Evolutionary conservation across 2,329 filamentous ascomycete species (phyloP).

Genomic region (Cryoendolithus antarcticus): DNA sequence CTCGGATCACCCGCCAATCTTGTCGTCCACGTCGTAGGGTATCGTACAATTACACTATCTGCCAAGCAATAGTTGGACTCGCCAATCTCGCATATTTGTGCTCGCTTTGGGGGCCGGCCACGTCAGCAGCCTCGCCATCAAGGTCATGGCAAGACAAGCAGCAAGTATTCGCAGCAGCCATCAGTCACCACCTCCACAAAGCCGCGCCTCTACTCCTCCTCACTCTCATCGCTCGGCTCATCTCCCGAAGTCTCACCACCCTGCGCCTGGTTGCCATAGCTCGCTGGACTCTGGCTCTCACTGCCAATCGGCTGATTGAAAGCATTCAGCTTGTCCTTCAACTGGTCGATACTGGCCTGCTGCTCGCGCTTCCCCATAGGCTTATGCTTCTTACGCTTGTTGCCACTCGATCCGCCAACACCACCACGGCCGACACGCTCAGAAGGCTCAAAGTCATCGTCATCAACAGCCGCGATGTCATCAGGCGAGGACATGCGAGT

Average conservation of each 20-base stretch:
- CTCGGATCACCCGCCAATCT: no score
- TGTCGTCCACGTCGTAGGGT: no score
- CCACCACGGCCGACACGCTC: slow-evolving; percentile 12
- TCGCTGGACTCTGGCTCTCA: slow-evolving; percentile 11
- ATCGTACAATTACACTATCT: no score
- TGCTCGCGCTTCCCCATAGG: slow-evolving; percentile 64
- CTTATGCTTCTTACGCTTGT: slow-evolving; percentile 60
- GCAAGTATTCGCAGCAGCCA: no score
- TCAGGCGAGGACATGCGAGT: slow-evolving; percentile 17
- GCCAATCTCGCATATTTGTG: no score
- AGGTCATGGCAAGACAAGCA: no score
- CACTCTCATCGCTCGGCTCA: slow-evolving; percentile 24
- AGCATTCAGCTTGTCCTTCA: slow-evolving; percentile 44
- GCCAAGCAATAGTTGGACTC: no score
- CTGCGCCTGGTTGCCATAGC: slow-evolving; percentile 8
- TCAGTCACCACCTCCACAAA: no score
- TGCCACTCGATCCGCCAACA: slow-evolving; percentile 25
- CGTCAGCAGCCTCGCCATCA: no score
- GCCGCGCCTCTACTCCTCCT: slow-evolving; percentile 20
- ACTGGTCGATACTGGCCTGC: slow-evolving; percentile 52
- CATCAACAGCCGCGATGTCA: slow-evolving; percentile 26
- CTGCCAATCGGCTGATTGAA: slow-evolving; percentile 15
- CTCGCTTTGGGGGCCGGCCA: no score
- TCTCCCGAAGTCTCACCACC: slow-evolving; percentile 14
- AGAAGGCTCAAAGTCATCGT: slow-evolving; percentile 38